Base-by-base conservation (phyloP, 768 basidiomycete genomes). In the Pisolithus tinctorius region DNA sequence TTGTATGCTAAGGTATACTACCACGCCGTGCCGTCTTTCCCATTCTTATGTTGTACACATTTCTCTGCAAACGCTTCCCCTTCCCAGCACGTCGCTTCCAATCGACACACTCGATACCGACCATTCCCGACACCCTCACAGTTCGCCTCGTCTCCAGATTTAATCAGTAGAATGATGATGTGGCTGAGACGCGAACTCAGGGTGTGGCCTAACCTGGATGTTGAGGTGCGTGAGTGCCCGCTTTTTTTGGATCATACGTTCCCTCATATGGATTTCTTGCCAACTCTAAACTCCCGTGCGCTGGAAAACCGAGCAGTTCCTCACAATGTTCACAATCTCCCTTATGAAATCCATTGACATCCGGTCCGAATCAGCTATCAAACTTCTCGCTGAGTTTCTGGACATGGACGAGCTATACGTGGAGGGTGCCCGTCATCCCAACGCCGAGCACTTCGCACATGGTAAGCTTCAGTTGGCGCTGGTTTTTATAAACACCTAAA, bases 401-500 rank as follows among this genome's bases (percentile, higher is more conserved):
- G 93, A 97, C 62, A 76, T 89, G 65, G 86, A 85, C 56, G 67
- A 70, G 3, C 74, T 78, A 2, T 82, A 83, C 53, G 63, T 64
- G 20, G 76, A 79, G 44, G 84, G 83, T 7, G 71, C 73, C 25
- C 74, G 83, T 49, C 74, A 79, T 52, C 67, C 74, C 25, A 88
- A 90, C 58, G 88, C 93, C 10, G 93, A 97, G 63, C 93, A 96
- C 67, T 94, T 96, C 69, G 89, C 86, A 7, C 93, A 97, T 69
- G 92, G 91, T 90, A 59, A 58, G 78, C 14, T 25, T 25, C 8
- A 13, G 41, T 23, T 25, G 9, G 4, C 4, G 20, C 41, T 23
- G 20, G 10, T 42, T 42, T 13, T 20, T 26, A 23, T 13, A 6
- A 42, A 23, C n/a, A 17, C 4, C n/a, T 17, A 41, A 23, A 41